Conservation (phyloP, 257 asterid species). For the Phtheirospermum japonicum region DNA sequence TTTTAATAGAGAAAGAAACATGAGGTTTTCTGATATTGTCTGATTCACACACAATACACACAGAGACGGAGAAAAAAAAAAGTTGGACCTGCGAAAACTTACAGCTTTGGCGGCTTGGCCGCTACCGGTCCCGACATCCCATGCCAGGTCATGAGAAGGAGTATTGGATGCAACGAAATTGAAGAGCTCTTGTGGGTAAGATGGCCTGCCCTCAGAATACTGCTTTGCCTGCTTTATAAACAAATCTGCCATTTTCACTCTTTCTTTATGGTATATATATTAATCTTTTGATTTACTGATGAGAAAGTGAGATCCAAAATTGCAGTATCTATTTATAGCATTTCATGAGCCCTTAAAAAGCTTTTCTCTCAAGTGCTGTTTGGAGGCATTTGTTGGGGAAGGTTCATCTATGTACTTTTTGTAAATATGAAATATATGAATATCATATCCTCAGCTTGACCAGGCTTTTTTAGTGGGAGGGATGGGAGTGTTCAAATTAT, state of each 20-base stretch:
- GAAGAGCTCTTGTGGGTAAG: conserved; percentile 58
- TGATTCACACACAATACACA: too few relatives aligned
- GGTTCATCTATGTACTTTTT: neutral
- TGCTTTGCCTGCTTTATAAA: conserved; percentile 49
- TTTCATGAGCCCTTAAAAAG: neutral
- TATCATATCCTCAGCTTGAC: neutral
- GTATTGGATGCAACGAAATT: conserved; percentile 57
- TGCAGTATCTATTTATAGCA: conserved; percentile 21
- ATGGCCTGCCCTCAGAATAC: conserved; percentile 45
- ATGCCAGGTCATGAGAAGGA: conserved; percentile 51
- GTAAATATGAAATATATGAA: too few relatives aligned
- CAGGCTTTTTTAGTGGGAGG: neutral
- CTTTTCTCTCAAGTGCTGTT: neutral
- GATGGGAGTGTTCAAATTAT: conserved; percentile 14
- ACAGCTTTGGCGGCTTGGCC: conserved; percentile 76
- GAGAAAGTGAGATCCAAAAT: neutral
- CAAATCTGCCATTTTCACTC: conserved; percentile 46
- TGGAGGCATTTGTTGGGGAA: neutral
- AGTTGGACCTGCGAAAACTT: too few relatives aligned
- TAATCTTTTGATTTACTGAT: neutral
- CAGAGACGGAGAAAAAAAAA: neutral
- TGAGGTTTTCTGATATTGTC: too few relatives aligned
- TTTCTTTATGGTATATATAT: conserved; percentile 1
- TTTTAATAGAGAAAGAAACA: neutral
- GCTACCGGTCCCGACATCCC: conserved; percentile 80